These are phyloP conservation scores for Amanita phalloides DNA, from an alignment of 768 basidiomycete genomes.

Conservation along the genomic window DNA sequence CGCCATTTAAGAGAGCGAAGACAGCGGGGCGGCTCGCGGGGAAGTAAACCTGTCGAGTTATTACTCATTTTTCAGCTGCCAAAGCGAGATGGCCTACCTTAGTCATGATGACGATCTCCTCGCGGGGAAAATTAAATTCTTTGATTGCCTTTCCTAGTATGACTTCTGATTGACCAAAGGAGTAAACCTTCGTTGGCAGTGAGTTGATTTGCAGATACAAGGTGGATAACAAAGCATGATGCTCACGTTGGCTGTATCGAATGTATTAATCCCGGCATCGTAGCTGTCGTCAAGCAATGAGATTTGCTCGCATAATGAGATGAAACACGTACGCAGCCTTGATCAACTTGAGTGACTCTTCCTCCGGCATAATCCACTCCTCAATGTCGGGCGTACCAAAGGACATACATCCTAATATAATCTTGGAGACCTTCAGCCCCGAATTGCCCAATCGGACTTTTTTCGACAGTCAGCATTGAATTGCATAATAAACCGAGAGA, in stretches of 20 bases:
- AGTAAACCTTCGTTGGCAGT: background rate
- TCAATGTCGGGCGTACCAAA: background rate
- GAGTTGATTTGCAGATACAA: background rate
- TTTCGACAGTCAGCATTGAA: background rate
- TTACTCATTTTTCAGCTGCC: background rate
- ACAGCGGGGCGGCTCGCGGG: background rate
- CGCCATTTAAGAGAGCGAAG: background rate
- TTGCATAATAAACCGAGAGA: background rate
- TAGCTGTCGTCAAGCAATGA: background rate
- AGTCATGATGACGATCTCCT: background rate
- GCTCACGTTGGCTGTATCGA: no score
- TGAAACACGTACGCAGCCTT: background rate
- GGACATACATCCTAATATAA: background rate
- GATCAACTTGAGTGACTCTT: background rate
- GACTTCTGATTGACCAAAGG: background rate
- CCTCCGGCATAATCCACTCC: background rate
- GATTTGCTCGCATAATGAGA: no score
- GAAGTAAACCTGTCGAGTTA: background rate
- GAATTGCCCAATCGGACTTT: background rate
- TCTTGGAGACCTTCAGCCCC: background rate
- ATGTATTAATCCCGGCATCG: background rate
- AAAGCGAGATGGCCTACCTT: background rate
- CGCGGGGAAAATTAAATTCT: background rate
- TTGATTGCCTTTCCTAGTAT: background rate
- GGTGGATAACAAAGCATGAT: background rate